Evolutionary conservation across 2,329 filamentous ascomycete species (phyloP).

Genomic region (Neocucurbitaria cava): DNA sequence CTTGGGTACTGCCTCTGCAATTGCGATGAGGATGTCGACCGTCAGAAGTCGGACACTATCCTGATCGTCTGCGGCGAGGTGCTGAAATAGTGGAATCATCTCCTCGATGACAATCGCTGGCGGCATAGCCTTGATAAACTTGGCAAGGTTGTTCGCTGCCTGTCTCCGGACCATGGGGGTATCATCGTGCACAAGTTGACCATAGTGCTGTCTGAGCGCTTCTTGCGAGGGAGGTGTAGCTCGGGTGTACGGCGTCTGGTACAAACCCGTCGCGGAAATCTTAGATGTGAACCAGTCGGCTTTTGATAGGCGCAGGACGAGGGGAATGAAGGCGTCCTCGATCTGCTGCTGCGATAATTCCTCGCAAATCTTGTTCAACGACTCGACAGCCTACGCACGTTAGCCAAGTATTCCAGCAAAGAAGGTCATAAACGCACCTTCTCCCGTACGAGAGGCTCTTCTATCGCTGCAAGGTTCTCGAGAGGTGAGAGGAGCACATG

Average conservation of each 20-base stretch:
- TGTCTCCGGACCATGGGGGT: conserved; percentile 99
- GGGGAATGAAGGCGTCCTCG: conserved; percentile 96
- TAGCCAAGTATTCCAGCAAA: conserved; percentile 26
- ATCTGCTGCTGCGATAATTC: conserved; percentile 90
- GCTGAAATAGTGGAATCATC: conserved; percentile 99
- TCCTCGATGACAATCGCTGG: conserved; percentile 91
- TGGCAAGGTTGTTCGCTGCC: conserved; percentile 93
- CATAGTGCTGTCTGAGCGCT: conserved; percentile 88
- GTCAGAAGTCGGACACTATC: conserved; percentile 96
- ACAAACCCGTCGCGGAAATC: conserved; percentile 95
- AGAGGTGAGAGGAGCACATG: conserved; percentile 96
- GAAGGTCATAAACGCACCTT: conserved; percentile 68
- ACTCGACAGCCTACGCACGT: conserved; percentile 84
- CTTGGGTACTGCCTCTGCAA: conserved; percentile 96
- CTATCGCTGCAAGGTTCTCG: conserved; percentile 97
- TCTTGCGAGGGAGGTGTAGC: conserved; percentile 88
- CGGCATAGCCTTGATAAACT: conserved; percentile 97
- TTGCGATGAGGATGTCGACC: conserved; percentile 93
- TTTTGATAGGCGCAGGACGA: conserved; percentile 94
- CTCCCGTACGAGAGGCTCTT: conserved; percentile 95
- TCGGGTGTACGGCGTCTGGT: conserved; percentile 91
- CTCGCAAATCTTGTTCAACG: conserved; percentile 97
- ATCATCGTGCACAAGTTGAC: conserved; percentile 93
- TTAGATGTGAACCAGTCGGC: conserved; percentile 99
- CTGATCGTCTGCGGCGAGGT: conserved; percentile 94